Base-by-base conservation (phyloP, 176 grass and related monocot genomes). In the Zea luxurians region DNA sequence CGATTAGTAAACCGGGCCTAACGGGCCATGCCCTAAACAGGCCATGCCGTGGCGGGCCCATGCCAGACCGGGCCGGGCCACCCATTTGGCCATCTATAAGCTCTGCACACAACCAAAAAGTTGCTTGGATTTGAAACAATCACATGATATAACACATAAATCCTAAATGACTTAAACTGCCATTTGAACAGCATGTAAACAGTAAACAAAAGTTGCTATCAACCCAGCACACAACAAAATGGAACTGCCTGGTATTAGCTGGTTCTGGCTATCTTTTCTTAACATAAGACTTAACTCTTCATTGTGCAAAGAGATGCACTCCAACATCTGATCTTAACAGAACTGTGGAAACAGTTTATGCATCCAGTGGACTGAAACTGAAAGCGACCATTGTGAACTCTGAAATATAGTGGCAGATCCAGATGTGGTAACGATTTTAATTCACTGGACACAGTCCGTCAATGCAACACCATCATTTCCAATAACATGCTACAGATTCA, bases 31-130 rank as follows among this genome's bases (percentile, higher is more conserved):
- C 27, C 27, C 27, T 27, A 27, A 27, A 27, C 27, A 27, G 27
- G 27, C 27, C 27, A 27, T 27, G 27, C 27, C 27, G 27, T 27
- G 27, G 27, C 27, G 27, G 27, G 27, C 27, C 27, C 27, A 27
- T 27, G 27, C 27, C 27, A 27, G 27, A 27, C 27, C 27, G 27
- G 27, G 27, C 27, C 27, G 27, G 1, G 27, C 27, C 27, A 27
- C 27, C 27, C 27, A 27, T 27, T 27, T 27, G 27, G 27, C 1
- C 27, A 27, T 27, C 27, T 27, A 27, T 27, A 27, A 99, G 62
- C 73, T 92, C 90, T 99, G 82, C 78, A 83, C 62, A 83, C 58
- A 49, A 65, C 57, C 7, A 83, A 34, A 8, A 46, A 37, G 21
- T 8, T 69, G 27, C 61, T 75, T 11, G 66, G 8, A 18, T 20